Percentiles rank a stretch among this genome's conserved stretches.
These are phyloP conservation scores for Polyporus arcularius DNA, from an alignment of 768 basidiomycete species.

Conservation along the genomic window DNA sequence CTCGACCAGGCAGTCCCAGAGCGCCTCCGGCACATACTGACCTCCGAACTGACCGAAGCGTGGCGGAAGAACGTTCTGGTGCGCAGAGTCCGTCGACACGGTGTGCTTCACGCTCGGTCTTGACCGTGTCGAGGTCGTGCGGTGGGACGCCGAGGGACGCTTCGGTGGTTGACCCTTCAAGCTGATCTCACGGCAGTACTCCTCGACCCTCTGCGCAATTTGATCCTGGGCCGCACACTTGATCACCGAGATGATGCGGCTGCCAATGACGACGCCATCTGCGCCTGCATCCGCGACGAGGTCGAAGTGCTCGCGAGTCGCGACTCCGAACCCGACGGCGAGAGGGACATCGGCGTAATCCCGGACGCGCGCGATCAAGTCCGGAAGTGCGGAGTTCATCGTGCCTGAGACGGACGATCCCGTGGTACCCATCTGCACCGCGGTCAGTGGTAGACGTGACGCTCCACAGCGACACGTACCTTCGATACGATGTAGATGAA, in stretches of 20 bases:
- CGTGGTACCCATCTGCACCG: constrained; percentile 91
- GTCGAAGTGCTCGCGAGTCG: constrained; percentile 87
- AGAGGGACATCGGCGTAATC: constrained; percentile 78
- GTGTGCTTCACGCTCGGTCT: constrained; percentile 34
- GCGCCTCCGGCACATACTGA: constrained; percentile 94
- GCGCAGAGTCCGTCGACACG: constrained; percentile 30
- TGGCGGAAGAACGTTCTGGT: constrained; percentile 58
- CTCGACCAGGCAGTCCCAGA: constrained; percentile 91
- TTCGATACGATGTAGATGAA: constrained; percentile 99
- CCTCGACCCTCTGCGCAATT: constrained; percentile 57
- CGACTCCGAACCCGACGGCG: constrained; percentile 96
- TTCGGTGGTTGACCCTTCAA: constrained; percentile 37
- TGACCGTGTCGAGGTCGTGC: constrained; percentile 27
- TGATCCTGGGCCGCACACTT: constrained; percentile 57
- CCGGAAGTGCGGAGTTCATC: constrained; percentile 78
- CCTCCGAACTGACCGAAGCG: constrained; percentile 97
- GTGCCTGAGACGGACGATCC: constrained; percentile 78
- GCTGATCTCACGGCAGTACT: constrained; percentile 74
- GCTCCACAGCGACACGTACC: constrained; percentile 40
- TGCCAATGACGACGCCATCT: constrained; percentile 94
- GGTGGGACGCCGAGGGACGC: constrained; percentile 16
- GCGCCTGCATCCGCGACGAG: constrained; percentile 85
- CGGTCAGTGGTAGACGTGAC: background rate
- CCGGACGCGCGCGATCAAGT: constrained; percentile 82
- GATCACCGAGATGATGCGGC: constrained; percentile 79